Conservation (phyloP, 176 grass and related monocot genomes). For the Luzula sylvatica region DNA sequence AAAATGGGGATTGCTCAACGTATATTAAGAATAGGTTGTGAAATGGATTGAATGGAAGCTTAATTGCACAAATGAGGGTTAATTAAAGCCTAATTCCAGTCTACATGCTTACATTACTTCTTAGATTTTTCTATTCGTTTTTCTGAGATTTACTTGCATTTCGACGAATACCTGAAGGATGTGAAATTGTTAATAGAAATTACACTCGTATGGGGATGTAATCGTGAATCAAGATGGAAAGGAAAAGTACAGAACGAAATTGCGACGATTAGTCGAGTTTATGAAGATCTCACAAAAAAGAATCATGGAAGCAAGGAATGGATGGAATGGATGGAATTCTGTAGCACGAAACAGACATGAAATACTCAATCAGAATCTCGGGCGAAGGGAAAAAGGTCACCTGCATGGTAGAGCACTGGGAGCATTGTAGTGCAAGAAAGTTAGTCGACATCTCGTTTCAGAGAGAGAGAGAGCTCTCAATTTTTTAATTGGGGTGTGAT, state of each 20-base stretch:
- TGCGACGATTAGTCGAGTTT: background rate
- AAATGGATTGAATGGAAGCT: too few relatives aligned
- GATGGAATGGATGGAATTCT: background rate
- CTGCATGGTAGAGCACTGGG: slow-evolving; percentile 78
- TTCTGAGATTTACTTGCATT: too few relatives aligned
- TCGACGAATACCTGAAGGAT: too few relatives aligned
- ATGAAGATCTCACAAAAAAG: background rate
- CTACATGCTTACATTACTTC: too few relatives aligned
- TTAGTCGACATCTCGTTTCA: slow-evolving; percentile 37
- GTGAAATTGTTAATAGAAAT: too few relatives aligned
- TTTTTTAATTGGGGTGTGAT: slow-evolving; percentile 10
- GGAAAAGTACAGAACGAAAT: background rate
- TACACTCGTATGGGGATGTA: too few relatives aligned
- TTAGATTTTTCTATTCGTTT: too few relatives aligned
- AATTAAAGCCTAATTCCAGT: too few relatives aligned
- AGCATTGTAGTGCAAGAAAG: slow-evolving; percentile 75
- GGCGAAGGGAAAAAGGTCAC: slow-evolving; percentile 8
- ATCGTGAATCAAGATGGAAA: too few relatives aligned
- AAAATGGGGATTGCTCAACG: too few relatives aligned
- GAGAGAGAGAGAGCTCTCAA: background rate
- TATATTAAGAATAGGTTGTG: too few relatives aligned
- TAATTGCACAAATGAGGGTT: too few relatives aligned
- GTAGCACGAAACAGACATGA: background rate
- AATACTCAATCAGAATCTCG: background rate
- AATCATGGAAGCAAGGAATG: background rate